Evolutionary conservation across 2,329 filamentous ascomycete species (phyloP).

Genomic region (Balansia obtecta): DNA sequence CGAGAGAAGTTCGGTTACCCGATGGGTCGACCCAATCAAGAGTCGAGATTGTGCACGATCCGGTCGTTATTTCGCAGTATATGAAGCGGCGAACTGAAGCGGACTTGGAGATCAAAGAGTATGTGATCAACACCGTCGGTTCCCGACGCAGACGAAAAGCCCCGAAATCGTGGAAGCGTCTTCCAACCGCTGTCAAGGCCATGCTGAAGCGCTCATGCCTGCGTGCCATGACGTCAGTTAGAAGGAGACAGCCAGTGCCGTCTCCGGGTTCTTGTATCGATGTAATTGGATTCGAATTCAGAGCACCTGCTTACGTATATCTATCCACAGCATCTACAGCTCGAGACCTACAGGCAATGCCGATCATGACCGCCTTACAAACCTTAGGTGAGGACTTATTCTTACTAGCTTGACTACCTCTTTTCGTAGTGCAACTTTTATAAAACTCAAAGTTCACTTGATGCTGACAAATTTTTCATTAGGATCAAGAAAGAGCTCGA

Average conservation of each 20-base stretch:
- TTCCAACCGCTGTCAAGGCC: slow-evolving; percentile 10
- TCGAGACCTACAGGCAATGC: slow-evolving; percentile 36
- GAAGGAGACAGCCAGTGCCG: slow-evolving; percentile 13
- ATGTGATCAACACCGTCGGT: slow-evolving; percentile 23
- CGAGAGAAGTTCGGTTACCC: slow-evolving; percentile 40
- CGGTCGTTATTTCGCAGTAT: slow-evolving; percentile 81
- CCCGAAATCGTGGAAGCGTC: slow-evolving; percentile 8
- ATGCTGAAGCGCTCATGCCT: slow-evolving; percentile 12
- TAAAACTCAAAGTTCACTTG: background rate
- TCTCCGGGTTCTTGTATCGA: slow-evolving; percentile 18
- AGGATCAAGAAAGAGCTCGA: slow-evolving; percentile 53
- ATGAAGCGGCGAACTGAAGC: slow-evolving; percentile 62
- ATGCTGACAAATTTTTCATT: background rate
- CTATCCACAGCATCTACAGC: slow-evolving; percentile 34
- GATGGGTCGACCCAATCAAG: slow-evolving; percentile 45
- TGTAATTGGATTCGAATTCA: slow-evolving; percentile 21
- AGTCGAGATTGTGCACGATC: slow-evolving; percentile 63
- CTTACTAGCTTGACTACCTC: too few relatives aligned
- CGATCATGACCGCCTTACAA: slow-evolving; percentile 36
- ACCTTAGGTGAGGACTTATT: slow-evolving; percentile 22
- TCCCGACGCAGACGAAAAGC: slow-evolving; percentile 1
- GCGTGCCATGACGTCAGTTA: slow-evolving; percentile 6
- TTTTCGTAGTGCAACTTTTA: background rate
- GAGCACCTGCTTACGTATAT: slow-evolving; percentile 26
- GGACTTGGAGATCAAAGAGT: slow-evolving; percentile 63